A percentile compares a stretch with the other conserved stretches of the same genome.
Evolutionary conservation across 805 yeast genomes (phyloP).

Genomic region (Ogataea dorogensis): DNA sequence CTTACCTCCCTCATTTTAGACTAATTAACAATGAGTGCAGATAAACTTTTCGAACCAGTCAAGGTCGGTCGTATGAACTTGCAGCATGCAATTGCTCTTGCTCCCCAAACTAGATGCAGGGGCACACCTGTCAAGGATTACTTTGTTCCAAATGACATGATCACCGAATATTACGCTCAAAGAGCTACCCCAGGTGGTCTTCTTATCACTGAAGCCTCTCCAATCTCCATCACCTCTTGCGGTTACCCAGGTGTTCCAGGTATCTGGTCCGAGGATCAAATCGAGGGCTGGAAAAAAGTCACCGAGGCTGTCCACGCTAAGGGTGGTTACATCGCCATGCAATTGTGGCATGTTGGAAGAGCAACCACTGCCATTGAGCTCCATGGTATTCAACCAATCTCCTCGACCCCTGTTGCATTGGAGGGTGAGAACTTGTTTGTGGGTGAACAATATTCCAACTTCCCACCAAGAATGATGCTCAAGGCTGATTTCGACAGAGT

Average conservation of each 20-base stretch:
- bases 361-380: constrained; percentile 36
- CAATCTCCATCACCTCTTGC: constrained; percentile 41
- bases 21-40: background rate
- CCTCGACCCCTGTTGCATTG: constrained; percentile 42
- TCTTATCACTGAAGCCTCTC: constrained; percentile 56
- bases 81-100: constrained; percentile 41
- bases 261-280: constrained; percentile 46
- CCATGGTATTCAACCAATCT: constrained; percentile 33
- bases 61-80: constrained; percentile 37
- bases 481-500: constrained; percentile 41
- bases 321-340: too few species aligned
- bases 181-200: constrained; percentile 60
- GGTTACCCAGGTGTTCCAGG: constrained; percentile 48
- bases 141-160: constrained; percentile 40
- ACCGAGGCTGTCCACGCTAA: too few species aligned
- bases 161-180: constrained; percentile 50
- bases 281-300: constrained; percentile 46
- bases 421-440: constrained; percentile 19
- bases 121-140: constrained; percentile 28
- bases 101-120: constrained; percentile 51
- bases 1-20: too few species aligned
- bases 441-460: constrained; percentile 6
- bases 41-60: constrained; percentile 31
- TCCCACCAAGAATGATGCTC: constrained; percentile 33
- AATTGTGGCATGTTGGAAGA: too few species aligned